A percentile compares a stretch with the other conserved stretches of the same genome.
phyloP scores from a whole-genome alignment of 2,329 filamentous ascomycete genomes.

The Phialophora expanda region DNA sequence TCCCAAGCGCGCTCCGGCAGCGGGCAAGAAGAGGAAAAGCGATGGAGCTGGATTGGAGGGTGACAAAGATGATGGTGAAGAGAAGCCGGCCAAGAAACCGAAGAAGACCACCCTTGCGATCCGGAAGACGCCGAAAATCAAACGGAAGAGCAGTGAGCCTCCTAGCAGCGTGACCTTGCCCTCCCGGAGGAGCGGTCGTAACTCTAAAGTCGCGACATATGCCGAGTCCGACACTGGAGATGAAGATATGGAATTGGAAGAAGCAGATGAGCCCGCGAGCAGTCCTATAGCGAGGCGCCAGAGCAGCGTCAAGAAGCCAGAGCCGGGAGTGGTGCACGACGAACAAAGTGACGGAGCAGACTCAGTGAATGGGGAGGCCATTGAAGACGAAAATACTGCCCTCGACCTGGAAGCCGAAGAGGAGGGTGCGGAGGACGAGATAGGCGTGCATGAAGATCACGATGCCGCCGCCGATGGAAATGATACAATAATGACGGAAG shows the following conservation, averaged over 20 bases:
- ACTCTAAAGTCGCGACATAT: conserved; percentile 44
- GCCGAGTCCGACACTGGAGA: conserved; percentile 54
- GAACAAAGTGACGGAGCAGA: neutral
- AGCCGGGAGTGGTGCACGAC: neutral
- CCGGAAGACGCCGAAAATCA: conserved; percentile 37
- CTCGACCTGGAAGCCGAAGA: conserved; percentile 17
- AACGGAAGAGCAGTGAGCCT: conserved; percentile 50
- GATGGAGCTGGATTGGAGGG: conserved; percentile 42
- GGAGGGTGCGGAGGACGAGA: conserved; percentile 17
- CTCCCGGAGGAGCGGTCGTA: conserved; percentile 49
- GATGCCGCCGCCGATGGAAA: conserved; percentile 15
- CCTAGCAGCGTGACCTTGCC: conserved; percentile 43
- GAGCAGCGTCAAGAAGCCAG: conserved; percentile 36
- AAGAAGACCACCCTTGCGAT: conserved; percentile 36
- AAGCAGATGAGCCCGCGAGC: conserved; percentile 34
- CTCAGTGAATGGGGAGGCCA: neutral
- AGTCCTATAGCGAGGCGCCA: conserved; percentile 38
- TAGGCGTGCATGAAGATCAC: conserved; percentile 26
- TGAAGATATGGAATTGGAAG: conserved; percentile 52
- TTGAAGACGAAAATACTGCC: conserved; percentile 37
- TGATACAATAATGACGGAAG: conserved; percentile 9
- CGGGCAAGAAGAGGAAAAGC: conserved; percentile 51
- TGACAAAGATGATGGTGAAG: conserved; percentile 29
- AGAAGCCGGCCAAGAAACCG: conserved; percentile 35
- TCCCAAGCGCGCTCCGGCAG: conserved; percentile 33